Evolutionary conservation across 306 rosid genomes (phyloP).

Genomic region (Fragaria iinumae): DNA sequence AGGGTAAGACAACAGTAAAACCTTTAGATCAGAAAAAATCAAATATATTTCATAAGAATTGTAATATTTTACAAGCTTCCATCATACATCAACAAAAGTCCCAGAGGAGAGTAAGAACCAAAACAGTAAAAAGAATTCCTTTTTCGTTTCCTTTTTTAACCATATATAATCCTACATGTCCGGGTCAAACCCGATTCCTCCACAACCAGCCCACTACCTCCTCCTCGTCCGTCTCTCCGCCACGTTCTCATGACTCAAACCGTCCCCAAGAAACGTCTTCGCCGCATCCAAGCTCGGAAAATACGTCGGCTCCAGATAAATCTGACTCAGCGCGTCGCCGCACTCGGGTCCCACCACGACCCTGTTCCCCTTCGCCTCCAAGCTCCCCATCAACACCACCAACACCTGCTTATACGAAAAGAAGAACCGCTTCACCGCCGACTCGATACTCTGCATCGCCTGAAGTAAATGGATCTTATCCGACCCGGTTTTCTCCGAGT

Average conservation of each 20-base stretch:
- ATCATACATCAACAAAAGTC: not conserved
- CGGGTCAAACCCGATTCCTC: not conserved
- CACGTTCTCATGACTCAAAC: constrained; percentile 32
- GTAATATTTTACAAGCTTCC: constrained; percentile 10
- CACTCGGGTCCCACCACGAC: constrained; percentile 48
- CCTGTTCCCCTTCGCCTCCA: constrained; percentile 76
- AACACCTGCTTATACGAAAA: constrained; percentile 75
- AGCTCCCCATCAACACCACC: constrained; percentile 70
- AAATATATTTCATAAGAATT: constrained; percentile 1
- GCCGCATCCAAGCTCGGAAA: constrained; percentile 95
- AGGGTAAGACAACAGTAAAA: not conserved
- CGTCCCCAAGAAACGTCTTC: constrained; percentile 73
- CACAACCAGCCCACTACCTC: not conserved
- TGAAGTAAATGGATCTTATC: constrained; percentile 68
- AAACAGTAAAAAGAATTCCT: not conserved
- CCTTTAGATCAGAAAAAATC: not conserved
- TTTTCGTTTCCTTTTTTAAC: not conserved
- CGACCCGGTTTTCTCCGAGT: constrained; percentile 39
- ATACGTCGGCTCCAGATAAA: constrained; percentile 78
- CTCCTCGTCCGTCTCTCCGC: constrained; percentile 1
- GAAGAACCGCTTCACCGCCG: constrained; percentile 72
- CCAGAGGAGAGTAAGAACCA: not conserved
- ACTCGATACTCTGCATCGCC: constrained; percentile 70
- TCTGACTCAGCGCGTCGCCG: constrained; percentile 71
- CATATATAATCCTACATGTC: not conserved